Percentiles rank a stretch among this genome's conserved stretches.
Conservation (phyloP, 2,329 filamentous ascomycete species). For the Sarocladiaceae sp. region DNA sequence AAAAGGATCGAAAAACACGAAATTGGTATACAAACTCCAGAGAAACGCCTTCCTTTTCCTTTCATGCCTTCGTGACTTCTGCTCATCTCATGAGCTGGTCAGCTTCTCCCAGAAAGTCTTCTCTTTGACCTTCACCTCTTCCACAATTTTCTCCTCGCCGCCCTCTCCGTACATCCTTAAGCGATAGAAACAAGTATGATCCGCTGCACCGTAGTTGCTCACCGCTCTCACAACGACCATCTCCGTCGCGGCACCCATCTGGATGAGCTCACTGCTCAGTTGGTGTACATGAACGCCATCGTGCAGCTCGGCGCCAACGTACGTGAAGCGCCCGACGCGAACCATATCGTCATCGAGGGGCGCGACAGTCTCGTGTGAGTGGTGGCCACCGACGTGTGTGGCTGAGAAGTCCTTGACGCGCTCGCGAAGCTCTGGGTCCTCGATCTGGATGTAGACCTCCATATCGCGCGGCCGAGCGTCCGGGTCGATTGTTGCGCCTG, state of each 20-base stretch:
- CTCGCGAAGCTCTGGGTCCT: slow-evolving; percentile 34
- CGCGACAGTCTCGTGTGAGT: slow-evolving; percentile 17
- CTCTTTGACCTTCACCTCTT: background rate
- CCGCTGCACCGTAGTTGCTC: slow-evolving; percentile 50
- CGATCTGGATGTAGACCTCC: slow-evolving; percentile 61
- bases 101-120: slow-evolving; percentile 3
- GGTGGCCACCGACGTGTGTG: slow-evolving; percentile 28
- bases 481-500: slow-evolving; percentile 54
- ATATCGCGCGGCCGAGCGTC: slow-evolving; percentile 59
- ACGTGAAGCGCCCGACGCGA: slow-evolving; percentile 52
- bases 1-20: too few species aligned
- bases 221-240: slow-evolving; percentile 48
- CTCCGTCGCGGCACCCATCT: slow-evolving; percentile 41
- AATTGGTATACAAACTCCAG: too few species aligned
- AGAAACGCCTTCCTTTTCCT: too few species aligned
- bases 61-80: too few species aligned
- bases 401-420: slow-evolving; percentile 37
- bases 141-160: background rate
- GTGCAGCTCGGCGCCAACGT: slow-evolving; percentile 37
- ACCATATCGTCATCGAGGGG: slow-evolving; percentile 37
- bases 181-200: slow-evolving; percentile 62
- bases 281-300: slow-evolving; percentile 46
- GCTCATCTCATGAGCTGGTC: too few species aligned
- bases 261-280: slow-evolving; percentile 43
- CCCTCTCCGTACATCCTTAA: slow-evolving; percentile 47